Evolutionary conservation across 129 eudicot genomes (phyloP).

Genomic region (Saposhnikovia divaricata): DNA sequence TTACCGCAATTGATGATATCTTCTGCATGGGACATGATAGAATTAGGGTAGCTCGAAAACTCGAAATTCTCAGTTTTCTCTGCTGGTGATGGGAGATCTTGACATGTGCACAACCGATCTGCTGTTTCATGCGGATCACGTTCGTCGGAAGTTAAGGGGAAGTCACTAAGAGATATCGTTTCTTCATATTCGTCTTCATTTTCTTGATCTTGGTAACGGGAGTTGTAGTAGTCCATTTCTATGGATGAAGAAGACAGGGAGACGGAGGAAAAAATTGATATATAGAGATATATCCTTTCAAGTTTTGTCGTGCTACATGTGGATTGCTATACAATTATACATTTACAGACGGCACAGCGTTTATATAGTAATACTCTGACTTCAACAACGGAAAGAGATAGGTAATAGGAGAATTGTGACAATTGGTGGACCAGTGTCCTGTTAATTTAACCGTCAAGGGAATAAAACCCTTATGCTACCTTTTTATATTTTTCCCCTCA

Average conservation of each 20-base stretch:
- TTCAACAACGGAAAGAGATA: background rate
- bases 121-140: background rate
- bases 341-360: background rate
- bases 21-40: constrained; percentile 33
- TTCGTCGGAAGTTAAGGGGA: constrained; percentile 31
- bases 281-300: background rate
- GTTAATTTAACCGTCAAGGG: background rate
- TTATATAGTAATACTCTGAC: background rate
- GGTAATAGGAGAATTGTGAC: constrained; percentile 2
- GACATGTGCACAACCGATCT: background rate
- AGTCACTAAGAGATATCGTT: constrained; percentile 49
- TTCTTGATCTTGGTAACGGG: constrained; percentile 21
- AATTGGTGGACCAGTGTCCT: background rate
- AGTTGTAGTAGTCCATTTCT: constrained; percentile 1
- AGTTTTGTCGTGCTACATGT: background rate
- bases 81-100: constrained; percentile 12
- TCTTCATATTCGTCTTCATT: constrained; percentile 16
- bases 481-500: background rate
- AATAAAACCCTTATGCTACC: background rate
- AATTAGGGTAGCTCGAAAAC: constrained; percentile 29
- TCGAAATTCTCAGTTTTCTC: constrained; percentile 42
- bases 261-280: background rate
- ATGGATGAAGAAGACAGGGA: constrained; percentile 1
- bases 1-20: background rate
- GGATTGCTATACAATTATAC: background rate